These are phyloP conservation scores for Neurospora sp. DNA, from an alignment of 495 filamentous ascomycete genomes.

Conservation along the genomic window DNA sequence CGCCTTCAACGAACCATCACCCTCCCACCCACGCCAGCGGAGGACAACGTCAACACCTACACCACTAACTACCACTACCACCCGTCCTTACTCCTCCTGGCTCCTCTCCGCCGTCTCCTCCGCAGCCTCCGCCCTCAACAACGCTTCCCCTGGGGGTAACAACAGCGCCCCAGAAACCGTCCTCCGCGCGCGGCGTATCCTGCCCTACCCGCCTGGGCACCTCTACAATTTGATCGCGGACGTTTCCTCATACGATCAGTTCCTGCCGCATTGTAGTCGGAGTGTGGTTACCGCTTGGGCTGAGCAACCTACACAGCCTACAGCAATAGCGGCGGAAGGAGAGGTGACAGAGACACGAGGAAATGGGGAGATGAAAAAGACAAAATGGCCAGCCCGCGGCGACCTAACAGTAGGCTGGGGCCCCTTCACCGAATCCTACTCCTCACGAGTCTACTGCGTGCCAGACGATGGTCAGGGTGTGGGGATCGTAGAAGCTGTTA, in stretches of 20 bases:
- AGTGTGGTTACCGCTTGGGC: conserved; percentile 57
- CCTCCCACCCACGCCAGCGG: neutral
- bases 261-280: conserved; percentile 74
- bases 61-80: neutral
- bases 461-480: conserved; percentile 25
- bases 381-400: conserved; percentile 57
- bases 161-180: conserved; percentile 12
- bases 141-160: neutral
- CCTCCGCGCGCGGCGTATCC: conserved; percentile 63
- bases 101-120: neutral
- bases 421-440: conserved; percentile 70
- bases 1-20: neutral
- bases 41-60: neutral
- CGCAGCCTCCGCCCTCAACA: neutral
- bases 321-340: too few species aligned
- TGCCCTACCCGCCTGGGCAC: conserved; percentile 58
- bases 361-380: neutral
- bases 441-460: conserved; percentile 62
- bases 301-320: neutral
- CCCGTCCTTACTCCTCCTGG: neutral
- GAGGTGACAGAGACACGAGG: too few species aligned
- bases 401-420: conserved; percentile 79
- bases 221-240: conserved; percentile 81
- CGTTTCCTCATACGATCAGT: conserved; percentile 65
- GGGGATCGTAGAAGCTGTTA: conserved; percentile 64